Conservation (phyloP, 495 filamentous ascomycete genomes). For the Pyrenula aspistea region DNA sequence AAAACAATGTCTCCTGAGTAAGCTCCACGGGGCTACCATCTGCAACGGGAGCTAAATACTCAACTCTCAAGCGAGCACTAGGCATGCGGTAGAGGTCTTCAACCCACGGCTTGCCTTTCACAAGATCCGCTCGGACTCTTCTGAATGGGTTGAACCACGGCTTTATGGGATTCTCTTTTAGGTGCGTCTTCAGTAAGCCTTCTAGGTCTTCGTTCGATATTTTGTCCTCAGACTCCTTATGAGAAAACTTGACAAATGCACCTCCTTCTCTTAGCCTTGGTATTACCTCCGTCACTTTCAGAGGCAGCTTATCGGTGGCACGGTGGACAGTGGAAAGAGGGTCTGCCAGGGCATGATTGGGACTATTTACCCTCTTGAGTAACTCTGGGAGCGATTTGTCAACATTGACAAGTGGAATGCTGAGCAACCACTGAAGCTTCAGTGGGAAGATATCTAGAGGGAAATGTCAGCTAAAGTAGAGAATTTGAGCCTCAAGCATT, state of each 20-base stretch:
- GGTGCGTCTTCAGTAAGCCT: slow-evolving; percentile 33
- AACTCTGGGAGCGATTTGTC: slow-evolving; percentile 44
- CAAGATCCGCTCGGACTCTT: slow-evolving; percentile 53
- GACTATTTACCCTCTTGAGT: slow-evolving; percentile 52
- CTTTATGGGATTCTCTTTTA: slow-evolving; percentile 59
- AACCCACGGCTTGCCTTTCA: slow-evolving; percentile 82
- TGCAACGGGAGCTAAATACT: slow-evolving; percentile 62
- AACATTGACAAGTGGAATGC: slow-evolving; percentile 43
- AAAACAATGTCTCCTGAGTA: slow-evolving; percentile 79
- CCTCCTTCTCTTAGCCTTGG: slow-evolving; percentile 85
- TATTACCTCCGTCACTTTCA: slow-evolving; percentile 66
- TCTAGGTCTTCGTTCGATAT: slow-evolving; percentile 44
- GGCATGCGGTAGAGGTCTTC: slow-evolving; percentile 85
- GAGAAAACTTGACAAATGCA: slow-evolving; percentile 78
- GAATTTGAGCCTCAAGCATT: too few relatives aligned
- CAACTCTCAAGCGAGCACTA: slow-evolving; percentile 59
- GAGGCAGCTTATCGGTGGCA: slow-evolving; percentile 41
- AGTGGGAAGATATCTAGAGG: slow-evolving; percentile 70
- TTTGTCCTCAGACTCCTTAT: slow-evolving; percentile 38
- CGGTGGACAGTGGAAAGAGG: slow-evolving; percentile 50
- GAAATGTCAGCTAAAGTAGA: slow-evolving; percentile 5
- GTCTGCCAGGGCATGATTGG: slow-evolving; percentile 43
- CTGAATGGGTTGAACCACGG: slow-evolving; percentile 84
- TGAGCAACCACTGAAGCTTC: slow-evolving; percentile 54
- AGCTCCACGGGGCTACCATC: slow-evolving; percentile 58